Evolutionary conservation across 805 yeast genomes (phyloP).

Genomic region (Starmerella vaccinii): DNA sequence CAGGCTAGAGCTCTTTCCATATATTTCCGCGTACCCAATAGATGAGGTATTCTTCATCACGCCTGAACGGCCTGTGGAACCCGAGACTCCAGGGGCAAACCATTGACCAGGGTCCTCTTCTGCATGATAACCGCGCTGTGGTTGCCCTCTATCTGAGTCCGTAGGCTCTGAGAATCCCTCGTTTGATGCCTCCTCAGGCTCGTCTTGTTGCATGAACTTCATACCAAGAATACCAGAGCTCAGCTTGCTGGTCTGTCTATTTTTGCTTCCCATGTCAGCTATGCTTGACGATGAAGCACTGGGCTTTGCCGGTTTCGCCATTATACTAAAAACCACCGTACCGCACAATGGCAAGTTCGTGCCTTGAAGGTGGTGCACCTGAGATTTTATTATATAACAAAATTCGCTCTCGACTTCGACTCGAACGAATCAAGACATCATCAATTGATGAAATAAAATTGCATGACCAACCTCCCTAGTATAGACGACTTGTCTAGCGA

Average conservation of each 20-base stretch:
- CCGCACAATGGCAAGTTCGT: too few relatives aligned
- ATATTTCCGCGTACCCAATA: constrained; percentile 12
- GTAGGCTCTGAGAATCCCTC: not conserved
- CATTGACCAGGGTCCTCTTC: constrained; percentile 20
- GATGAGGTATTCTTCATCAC: not conserved
- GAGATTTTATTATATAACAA: not conserved
- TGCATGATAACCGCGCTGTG: not conserved
- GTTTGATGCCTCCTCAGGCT: not conserved
- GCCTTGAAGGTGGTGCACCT: too few relatives aligned
- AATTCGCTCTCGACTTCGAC: not conserved
- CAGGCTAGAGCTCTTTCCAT: not conserved
- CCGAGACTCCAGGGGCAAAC: not conserved
- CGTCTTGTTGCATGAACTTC: constrained; percentile 25
- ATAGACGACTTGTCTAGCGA: not conserved
- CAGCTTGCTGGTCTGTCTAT: constrained; percentile 5
- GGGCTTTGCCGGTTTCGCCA: not conserved
- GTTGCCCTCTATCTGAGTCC: not conserved
- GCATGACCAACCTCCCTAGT: not conserved
- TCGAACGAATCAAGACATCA: too few relatives aligned
- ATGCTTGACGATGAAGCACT: not conserved
- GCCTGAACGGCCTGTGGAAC: not conserved
- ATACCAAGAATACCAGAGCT: constrained; percentile 25
- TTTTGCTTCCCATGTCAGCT: too few relatives aligned
- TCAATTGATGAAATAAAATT: too few relatives aligned
- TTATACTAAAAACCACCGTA: too few relatives aligned